phyloP scores from a whole-genome alignment of 345 rosid genomes.

The Syzygium jambos region DNA sequence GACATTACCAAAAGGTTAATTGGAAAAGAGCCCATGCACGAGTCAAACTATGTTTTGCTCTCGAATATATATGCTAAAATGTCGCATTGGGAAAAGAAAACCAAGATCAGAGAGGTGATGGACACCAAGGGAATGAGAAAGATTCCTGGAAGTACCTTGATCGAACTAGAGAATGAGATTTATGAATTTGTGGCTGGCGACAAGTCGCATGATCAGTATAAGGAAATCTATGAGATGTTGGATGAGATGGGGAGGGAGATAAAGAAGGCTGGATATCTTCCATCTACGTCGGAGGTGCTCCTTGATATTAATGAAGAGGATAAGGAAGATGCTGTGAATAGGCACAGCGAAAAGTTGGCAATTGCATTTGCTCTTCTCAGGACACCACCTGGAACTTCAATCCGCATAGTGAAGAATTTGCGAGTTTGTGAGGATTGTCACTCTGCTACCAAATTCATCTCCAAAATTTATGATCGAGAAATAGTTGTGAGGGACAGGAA shows the following conservation, averaged over 20 bases:
- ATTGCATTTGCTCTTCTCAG: constrained; percentile 47
- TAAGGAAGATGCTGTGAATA: constrained; percentile 40
- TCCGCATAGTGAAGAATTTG: constrained; percentile 47
- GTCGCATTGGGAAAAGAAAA: constrained; percentile 41
- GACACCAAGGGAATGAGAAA: constrained; percentile 28
- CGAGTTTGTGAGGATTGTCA: constrained; percentile 54
- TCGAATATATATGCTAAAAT: constrained; percentile 38
- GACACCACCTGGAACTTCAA: constrained; percentile 32
- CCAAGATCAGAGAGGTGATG: constrained; percentile 33
- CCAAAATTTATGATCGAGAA: constrained; percentile 32
- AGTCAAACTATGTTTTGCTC: constrained; percentile 31
- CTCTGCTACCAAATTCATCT: constrained; percentile 39
- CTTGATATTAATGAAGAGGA: constrained; percentile 52
- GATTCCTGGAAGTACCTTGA: constrained; percentile 36
- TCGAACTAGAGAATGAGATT: constrained; percentile 34
- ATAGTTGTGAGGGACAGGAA: constrained; percentile 38
- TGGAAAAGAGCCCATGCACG: constrained; percentile 27
- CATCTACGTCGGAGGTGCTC: constrained; percentile 31
- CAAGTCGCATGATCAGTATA: constrained; percentile 17
- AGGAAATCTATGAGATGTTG: constrained; percentile 32
- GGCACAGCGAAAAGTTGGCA: constrained; percentile 57
- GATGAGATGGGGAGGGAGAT: constrained; percentile 39
- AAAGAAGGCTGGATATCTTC: constrained; percentile 37
- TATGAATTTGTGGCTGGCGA: constrained; percentile 52
- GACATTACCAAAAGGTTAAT: constrained; percentile 27